A percentile compares a stretch with the other conserved stretches of the same genome.
phyloP scores from a whole-genome alignment of 345 rosid genomes.

The Carallia pectinifolia region DNA sequence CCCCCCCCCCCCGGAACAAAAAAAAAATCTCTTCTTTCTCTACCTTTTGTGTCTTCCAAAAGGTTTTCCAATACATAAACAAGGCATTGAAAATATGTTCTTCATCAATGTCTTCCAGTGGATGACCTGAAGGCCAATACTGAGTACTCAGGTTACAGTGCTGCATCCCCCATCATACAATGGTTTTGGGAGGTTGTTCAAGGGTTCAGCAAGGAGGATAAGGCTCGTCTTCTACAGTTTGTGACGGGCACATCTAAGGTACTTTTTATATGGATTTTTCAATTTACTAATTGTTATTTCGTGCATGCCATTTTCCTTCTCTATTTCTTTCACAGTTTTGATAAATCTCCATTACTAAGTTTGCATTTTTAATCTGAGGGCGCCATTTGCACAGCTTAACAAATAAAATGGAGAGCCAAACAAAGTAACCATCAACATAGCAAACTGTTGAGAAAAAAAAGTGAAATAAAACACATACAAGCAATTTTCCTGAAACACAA shows the following conservation, averaged over 20 bases:
- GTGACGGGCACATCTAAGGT: constrained; percentile 99
- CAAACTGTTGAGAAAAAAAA: too few species aligned
- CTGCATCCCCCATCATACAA: constrained; percentile 85
- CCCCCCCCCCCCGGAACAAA: too few species aligned
- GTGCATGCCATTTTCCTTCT: background rate
- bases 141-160: constrained; percentile 88
- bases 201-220: constrained; percentile 94
- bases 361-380: too few species aligned
- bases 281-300: background rate
- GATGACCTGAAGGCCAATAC: constrained; percentile 93
- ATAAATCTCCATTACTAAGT: too few species aligned
- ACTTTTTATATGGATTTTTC: background rate
- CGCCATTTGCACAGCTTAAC: too few species aligned
- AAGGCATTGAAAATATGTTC: constrained; percentile 8
- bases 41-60: background rate
- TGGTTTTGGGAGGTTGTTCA: constrained; percentile 99
- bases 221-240: constrained; percentile 92
- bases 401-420: too few species aligned
- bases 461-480: too few species aligned
- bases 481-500: too few species aligned
- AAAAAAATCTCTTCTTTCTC: too few species aligned
- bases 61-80: background rate
- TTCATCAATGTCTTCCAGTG: constrained; percentile 46
- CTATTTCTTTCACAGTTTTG: background rate
- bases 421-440: too few species aligned